Conservation (phyloP, 805 yeast species). For the Ogataea haglerorum region DNA sequence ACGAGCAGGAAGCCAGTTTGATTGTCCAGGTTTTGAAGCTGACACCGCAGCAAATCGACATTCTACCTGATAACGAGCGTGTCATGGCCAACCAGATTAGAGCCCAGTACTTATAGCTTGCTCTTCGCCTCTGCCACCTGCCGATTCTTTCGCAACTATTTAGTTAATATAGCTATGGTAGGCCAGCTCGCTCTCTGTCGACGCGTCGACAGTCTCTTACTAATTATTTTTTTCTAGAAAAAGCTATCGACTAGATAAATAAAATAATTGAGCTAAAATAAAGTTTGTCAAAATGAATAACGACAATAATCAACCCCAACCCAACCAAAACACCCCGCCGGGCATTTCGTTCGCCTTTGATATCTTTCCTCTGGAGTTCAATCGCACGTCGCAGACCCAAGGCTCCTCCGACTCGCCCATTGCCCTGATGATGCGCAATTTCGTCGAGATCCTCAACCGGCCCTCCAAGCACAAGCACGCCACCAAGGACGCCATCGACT, state of each 20-base stretch:
- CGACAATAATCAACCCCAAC: constrained; percentile 5
- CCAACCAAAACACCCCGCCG: constrained; percentile 9
- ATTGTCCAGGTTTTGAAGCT: constrained; percentile 52
- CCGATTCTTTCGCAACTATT: constrained; percentile 12
- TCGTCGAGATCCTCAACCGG: constrained; percentile 16
- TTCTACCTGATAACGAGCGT: constrained; percentile 50
- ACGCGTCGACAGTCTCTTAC: constrained; percentile 7
- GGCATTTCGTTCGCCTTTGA: constrained; percentile 20
- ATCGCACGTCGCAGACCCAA: neutral
- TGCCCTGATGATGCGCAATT: constrained; percentile 21
- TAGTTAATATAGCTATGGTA: constrained; percentile 9
- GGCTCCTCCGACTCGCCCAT: constrained; percentile 14
- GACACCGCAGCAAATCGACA: constrained; percentile 46
- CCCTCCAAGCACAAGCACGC: constrained; percentile 26
- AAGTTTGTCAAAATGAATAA: neutral
- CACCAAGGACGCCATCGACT: constrained; percentile 31
- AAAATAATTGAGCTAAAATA: neutral
- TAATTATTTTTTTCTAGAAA: constrained; percentile 7
- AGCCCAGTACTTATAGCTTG: constrained; percentile 44
- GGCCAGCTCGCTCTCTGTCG: constrained; percentile 5
- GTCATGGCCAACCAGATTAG: constrained; percentile 54
- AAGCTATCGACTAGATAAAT: neutral
- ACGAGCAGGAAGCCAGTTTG: constrained; percentile 55
- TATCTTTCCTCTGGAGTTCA: constrained; percentile 9
- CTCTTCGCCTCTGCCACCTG: constrained; percentile 7